These are phyloP conservation scores for Hirsutella rhossiliensis DNA, from an alignment of 2,329 filamentous ascomycete species.

Conservation along the genomic window DNA sequence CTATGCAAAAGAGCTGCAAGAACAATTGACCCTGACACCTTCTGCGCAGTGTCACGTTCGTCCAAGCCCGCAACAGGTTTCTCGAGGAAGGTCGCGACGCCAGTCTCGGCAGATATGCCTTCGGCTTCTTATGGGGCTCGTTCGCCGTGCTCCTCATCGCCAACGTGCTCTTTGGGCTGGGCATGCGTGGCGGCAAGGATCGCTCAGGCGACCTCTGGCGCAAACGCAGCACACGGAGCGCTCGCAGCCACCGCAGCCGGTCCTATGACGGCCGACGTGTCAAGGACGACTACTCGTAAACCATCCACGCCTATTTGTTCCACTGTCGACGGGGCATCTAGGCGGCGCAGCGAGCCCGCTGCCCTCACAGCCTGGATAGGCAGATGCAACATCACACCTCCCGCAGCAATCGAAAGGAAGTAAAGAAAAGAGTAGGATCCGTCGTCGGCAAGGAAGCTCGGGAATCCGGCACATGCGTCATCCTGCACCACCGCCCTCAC, in stretches of 20 bases:
- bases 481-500: no score
- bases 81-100: conserved; percentile 40
- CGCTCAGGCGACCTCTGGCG: conserved; percentile 11
- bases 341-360: not conserved
- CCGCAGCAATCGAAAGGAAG: no score
- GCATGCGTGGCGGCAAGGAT: conserved; percentile 38
- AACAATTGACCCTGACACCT: no score
- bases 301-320: not conserved
- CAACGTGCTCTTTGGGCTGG: conserved; percentile 54
- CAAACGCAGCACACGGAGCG: conserved; percentile 15
- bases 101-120: conserved; percentile 52
- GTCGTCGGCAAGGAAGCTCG: no score
- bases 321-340: no score
- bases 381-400: no score
- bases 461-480: no score
- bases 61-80: conserved; percentile 59
- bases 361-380: no score
- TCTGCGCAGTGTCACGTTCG: conserved; percentile 40
- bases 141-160: conserved; percentile 55
- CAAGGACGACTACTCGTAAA: conserved; percentile 57
- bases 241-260: conserved; percentile 23
- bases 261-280: conserved; percentile 41
- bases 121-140: conserved; percentile 67
- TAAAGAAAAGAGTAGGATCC: no score
- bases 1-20: not conserved